A percentile compares a stretch with the other conserved stretches of the same genome.
Conservation (phyloP, 1,139 yeast species). For the Lodderomyces metapsilosis region DNA sequence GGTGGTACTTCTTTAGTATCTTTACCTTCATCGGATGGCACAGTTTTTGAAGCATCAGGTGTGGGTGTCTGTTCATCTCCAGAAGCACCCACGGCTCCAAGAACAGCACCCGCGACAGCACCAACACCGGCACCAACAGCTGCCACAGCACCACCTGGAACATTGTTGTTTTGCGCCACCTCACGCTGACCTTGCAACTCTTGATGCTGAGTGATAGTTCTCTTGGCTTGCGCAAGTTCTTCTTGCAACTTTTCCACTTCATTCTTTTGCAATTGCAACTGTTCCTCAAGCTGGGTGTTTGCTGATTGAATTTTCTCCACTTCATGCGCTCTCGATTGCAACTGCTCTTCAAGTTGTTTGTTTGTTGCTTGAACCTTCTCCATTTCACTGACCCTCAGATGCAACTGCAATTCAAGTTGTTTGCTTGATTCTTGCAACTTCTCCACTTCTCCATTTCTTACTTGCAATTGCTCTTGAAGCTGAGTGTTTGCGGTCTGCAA, state of each 20-base stretch:
- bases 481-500: no score
- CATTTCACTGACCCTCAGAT: neutral
- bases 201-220: no score
- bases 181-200: no score
- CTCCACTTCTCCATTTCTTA: conserved; percentile 28
- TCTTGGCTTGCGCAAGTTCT: no score
- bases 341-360: no score
- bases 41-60: no score
- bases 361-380: conserved; percentile 14
- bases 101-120: conserved; percentile 20
- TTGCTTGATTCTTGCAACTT: conserved; percentile 28
- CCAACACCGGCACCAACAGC: conserved; percentile 23
- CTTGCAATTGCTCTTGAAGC: no score
- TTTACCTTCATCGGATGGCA: no score
- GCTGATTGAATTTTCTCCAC: conserved; percentile 22
- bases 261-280: conserved; percentile 7
- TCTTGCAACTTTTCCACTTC: conserved; percentile 11
- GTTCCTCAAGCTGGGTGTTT: conserved; percentile 23
- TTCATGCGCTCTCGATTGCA: conserved; percentile 28
- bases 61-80: conserved; percentile 17
- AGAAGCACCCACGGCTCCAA: conserved; percentile 6
- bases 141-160: conserved; percentile 2
- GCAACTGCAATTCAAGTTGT: conserved; percentile 15
- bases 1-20: no score
- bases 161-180: no score